Conservation (phyloP, 2,329 filamentous ascomycete species). For the Bipolaris victoriae region DNA sequence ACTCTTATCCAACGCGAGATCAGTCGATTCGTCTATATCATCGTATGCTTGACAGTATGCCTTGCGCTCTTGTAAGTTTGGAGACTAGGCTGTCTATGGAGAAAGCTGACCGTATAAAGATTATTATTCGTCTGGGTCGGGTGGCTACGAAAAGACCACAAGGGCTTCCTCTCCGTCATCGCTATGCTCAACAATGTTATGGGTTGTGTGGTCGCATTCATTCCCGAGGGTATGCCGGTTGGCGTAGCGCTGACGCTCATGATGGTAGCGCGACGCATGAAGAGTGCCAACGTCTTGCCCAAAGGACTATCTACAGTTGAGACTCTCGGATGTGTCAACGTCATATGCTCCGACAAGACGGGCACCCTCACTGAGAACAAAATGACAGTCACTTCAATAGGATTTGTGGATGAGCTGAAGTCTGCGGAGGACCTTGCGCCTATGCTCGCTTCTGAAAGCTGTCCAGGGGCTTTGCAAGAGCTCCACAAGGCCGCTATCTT, state of each 20-base stretch:
- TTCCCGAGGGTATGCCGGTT: background rate
- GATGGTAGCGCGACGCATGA: constrained; percentile 1
- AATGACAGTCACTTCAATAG: constrained; percentile 1
- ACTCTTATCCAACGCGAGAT: constrained; percentile 3
- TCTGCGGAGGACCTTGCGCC: background rate
- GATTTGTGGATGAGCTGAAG: constrained; percentile 2
- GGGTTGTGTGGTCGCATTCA: background rate
- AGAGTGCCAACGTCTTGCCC: background rate
- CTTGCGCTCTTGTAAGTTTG: background rate
- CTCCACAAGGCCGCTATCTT: constrained; percentile 1
- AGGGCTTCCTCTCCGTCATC: background rate
- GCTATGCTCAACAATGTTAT: background rate
- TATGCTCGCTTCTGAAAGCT: background rate
- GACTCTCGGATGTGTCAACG: background rate
- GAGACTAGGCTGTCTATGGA: background rate
- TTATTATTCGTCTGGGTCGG: background rate
- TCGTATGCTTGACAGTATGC: background rate
- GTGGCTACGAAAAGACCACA: background rate
- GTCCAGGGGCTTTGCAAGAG: background rate
- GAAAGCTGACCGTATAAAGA: background rate
- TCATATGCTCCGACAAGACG: constrained; percentile 1
- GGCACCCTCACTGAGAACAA: constrained; percentile 1
- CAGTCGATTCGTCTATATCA: background rate
- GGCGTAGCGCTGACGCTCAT: constrained; percentile 1
- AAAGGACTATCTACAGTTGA: background rate